Conservation (phyloP, 768 basidiomycete genomes). For the Xerocomellus amylosporus region DNA sequence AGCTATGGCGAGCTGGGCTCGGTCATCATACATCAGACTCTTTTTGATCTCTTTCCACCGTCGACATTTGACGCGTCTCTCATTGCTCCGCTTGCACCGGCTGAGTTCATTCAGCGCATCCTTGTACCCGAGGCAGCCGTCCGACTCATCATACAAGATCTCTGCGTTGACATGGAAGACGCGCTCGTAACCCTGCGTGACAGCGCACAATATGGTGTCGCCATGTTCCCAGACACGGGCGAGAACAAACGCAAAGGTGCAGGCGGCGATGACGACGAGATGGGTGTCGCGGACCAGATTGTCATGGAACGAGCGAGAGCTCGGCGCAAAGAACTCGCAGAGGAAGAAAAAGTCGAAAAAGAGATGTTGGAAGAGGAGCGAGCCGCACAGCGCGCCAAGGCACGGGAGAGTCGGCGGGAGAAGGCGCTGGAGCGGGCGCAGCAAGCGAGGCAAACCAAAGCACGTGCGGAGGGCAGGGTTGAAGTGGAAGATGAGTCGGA, state of each 20-base stretch:
- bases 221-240: conserved; percentile 68
- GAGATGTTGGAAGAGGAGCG: conserved; percentile 24
- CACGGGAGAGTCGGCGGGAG: conserved; percentile 15
- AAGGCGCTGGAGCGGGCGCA: conserved; percentile 25
- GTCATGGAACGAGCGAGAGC: conserved; percentile 43
- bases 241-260: conserved; percentile 32
- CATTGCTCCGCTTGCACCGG: conserved; percentile 62
- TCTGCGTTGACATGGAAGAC: conserved; percentile 39
- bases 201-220: conserved; percentile 79
- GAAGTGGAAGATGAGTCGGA: not conserved
- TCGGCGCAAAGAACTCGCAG: conserved; percentile 40
- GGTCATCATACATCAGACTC: conserved; percentile 72
- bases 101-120: conserved; percentile 77
- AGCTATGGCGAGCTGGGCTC: conserved; percentile 89
- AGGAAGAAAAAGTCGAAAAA: conserved; percentile 38
- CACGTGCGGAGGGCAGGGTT: not conserved
- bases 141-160: conserved; percentile 80
- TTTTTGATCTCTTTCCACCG: conserved; percentile 74
- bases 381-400: conserved; percentile 22
- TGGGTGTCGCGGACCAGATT: conserved; percentile 39
- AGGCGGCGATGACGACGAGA: conserved; percentile 34
- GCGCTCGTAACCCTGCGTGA: conserved; percentile 66
- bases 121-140: conserved; percentile 89
- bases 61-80: conserved; percentile 49
- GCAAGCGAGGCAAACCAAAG: conserved; percentile 5